Evolutionary conservation across 768 basidiomycete species (phyloP), one percentile per base, ranked within the genome.

Genomic region (Boletus pseudopeckii): DNA sequence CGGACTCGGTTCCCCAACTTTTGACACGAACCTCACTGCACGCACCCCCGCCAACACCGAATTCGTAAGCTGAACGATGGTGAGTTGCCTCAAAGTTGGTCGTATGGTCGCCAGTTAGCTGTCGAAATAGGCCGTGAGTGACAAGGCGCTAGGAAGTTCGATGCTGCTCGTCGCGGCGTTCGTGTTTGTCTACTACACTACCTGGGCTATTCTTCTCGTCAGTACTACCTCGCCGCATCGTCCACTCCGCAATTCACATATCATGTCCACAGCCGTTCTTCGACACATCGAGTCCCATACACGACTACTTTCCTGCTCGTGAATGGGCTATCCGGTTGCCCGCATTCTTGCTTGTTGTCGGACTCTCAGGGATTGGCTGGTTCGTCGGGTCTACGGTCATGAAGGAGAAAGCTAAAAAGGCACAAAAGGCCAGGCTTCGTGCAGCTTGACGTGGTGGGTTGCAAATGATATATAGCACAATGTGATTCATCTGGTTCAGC

Each of bases 301-400:
- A 94, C 57, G 59, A 65, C 40, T 84, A 82, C 72, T 98, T 98
- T 69, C 96, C 92, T 0, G 67, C 90, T 6, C 78, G 95, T 45
- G 92, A 97, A 75, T 98, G 94, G 92, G 95, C 92, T 10, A 77
- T 98, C 46, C 82, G 89, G 18, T 69, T 98, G 43, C 94, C 95
- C 37, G 87, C 90, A 3, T 81, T 92, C 69, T 74, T 95, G 46
- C 80, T 98, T 8, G 77, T 94, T 6, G 65, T 88, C 9, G 95
- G 94, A 7, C 72, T 97, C 36, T 77, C 84, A n/a, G 85, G 78
- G 11, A 87, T 98, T 38, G 90, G 90, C 11, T 64, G 78, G 37
- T 92, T 97, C 70, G 72, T 96, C n/a, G 90, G 87, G 5, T 76
- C 71, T 10, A 92, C 92, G 5, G 75, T 91, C 51, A 68, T 85